These are phyloP conservation scores for Sphaerosporella brunnea DNA, from an alignment of 495 filamentous ascomycete species.

Conservation along the genomic window DNA sequence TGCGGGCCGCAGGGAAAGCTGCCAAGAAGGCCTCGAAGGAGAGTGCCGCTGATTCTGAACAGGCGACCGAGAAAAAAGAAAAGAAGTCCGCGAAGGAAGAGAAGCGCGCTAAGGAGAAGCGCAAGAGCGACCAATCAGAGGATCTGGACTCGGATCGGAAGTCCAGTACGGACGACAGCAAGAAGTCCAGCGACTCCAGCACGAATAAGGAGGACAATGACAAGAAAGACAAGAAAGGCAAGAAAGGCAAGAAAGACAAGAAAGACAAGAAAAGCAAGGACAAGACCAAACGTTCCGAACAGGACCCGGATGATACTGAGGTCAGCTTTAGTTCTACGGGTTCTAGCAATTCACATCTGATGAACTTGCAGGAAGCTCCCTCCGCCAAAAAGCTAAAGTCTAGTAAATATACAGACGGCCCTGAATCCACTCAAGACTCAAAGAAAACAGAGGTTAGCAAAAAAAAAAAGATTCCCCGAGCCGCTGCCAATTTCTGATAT, in stretches of 20 bases:
- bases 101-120: background rate
- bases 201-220: constrained; percentile 8
- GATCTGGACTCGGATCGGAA: no score
- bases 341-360: background rate
- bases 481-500: no score
- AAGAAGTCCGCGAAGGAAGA: constrained; percentile 3
- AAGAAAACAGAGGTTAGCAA: constrained; percentile 3
- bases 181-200: constrained; percentile 2
- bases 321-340: constrained; percentile 1
- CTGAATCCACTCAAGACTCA: constrained; percentile 15
- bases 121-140: background rate
- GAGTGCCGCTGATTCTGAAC: constrained; percentile 4
- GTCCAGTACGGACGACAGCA: background rate
- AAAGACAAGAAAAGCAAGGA: constrained; percentile 11
- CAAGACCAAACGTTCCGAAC: background rate
- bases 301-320: constrained; percentile 16
- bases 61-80: constrained; percentile 7
- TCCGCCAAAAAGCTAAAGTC: background rate
- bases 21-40: constrained; percentile 6
- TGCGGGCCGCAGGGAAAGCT: constrained; percentile 2
- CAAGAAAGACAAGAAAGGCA: constrained; percentile 12
- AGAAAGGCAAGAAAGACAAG: constrained; percentile 10
- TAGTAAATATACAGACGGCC: constrained; percentile 6
- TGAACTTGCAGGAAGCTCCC: background rate
- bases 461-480: no score